Conservation (phyloP, 768 basidiomycete species). For the Amanita thiersii region DNA sequence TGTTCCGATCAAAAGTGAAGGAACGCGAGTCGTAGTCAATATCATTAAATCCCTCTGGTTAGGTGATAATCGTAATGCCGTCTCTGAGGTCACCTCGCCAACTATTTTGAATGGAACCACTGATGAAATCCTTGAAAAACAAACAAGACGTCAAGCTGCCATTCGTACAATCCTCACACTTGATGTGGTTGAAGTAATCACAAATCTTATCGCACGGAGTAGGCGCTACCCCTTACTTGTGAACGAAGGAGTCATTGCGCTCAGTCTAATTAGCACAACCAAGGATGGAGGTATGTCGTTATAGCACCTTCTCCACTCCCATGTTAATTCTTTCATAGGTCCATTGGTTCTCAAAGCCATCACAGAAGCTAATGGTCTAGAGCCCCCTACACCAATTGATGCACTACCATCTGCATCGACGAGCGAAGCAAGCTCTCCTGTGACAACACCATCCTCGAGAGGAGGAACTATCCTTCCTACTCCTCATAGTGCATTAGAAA, state of each 20-base stretch:
- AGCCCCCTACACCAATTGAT: conserved; percentile 21
- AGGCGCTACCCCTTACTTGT: conserved; percentile 77
- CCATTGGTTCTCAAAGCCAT: conserved; percentile 56
- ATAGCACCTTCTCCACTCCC: conserved; percentile 3
- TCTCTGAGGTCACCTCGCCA: conserved; percentile 13
- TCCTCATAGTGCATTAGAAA: conserved; percentile 57
- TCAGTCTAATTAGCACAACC: conserved; percentile 68
- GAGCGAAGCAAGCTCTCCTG: conserved; percentile 38
- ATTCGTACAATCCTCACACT: conserved; percentile 41
- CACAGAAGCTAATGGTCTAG: conserved; percentile 27
- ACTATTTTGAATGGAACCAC: conserved; percentile 15
- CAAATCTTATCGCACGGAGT: conserved; percentile 67
- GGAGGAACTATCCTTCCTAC: conserved; percentile 24
- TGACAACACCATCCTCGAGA: conserved; percentile 31
- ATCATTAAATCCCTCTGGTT: conserved; percentile 74
- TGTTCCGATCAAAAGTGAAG: conserved; percentile 80
- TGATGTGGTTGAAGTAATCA: conserved; percentile 55
- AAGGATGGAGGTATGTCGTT: conserved; percentile 50
- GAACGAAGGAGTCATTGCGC: conserved; percentile 81
- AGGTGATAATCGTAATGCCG: conserved; percentile 25
- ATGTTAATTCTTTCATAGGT: conserved; percentile 33
- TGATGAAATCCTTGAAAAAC: conserved; percentile 29
- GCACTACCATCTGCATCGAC: conserved; percentile 30
- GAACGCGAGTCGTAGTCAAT: conserved; percentile 83
- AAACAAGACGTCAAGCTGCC: conserved; percentile 44